Evolutionary conservation across 176 grass and related monocot genomes (phyloP).

Genomic region (Musa schizocarpa): DNA sequence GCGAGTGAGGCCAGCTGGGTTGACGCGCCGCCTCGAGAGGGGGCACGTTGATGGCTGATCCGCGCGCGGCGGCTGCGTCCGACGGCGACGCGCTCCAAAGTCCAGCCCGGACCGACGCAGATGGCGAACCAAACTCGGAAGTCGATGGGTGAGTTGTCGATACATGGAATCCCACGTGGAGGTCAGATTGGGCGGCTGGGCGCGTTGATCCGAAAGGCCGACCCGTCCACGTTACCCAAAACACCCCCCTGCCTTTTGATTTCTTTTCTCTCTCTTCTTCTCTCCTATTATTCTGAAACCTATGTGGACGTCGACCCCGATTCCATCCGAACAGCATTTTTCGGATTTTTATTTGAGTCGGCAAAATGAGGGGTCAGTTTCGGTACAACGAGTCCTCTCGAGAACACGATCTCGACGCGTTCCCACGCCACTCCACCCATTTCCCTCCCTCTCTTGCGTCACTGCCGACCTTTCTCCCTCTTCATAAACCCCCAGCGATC

Average conservation of each 20-base stretch:
- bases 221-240: not conserved
- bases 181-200: not conserved
- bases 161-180: not conserved
- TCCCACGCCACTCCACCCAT: not conserved
- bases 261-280: constrained; percentile 7
- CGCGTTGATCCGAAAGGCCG: not conserved
- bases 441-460: constrained; percentile 11
- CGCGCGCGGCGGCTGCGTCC: not conserved
- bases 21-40: not conserved
- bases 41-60: not conserved
- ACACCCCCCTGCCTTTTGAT: not conserved
- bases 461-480: constrained; percentile 26
- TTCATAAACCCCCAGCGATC: not conserved
- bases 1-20: not conserved
- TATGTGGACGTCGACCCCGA: too few species aligned
- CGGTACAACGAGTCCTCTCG: too few species aligned
- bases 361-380: too few species aligned
- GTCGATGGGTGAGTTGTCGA: not conserved
- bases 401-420: too few species aligned
- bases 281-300: too few species aligned
- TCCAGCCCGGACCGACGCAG: not conserved
- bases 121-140: not conserved
- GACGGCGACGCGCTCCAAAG: not conserved
- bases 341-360: too few species aligned
- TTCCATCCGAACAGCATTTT: too few species aligned